Evolutionary conservation across 2,329 filamentous ascomycete genomes (phyloP).

Genomic region (Penicillium psychrosexuale): DNA sequence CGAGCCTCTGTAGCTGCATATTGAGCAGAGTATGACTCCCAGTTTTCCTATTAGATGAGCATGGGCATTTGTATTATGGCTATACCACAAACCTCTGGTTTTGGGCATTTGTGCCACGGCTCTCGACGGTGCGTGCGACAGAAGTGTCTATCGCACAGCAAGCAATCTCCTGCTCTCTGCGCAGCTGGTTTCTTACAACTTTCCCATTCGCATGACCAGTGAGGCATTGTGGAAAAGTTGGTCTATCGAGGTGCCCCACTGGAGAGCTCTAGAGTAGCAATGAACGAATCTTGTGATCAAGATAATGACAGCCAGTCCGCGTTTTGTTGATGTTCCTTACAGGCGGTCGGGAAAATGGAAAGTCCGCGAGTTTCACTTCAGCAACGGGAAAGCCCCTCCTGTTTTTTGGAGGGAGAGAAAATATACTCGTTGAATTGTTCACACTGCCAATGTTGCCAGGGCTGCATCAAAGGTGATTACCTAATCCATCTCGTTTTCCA

Average conservation of each 20-base stretch:
- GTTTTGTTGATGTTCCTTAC: background rate
- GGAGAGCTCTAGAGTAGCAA: background rate
- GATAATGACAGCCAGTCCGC: background rate
- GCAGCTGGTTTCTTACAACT: conserved; percentile 1
- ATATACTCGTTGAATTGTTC: too few relatives aligned
- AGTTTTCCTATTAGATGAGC: background rate
- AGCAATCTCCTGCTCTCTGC: conserved; percentile 3
- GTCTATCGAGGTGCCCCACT: background rate
- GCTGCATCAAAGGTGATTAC: too few relatives aligned
- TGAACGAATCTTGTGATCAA: background rate
- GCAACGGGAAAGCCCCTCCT: too few relatives aligned
- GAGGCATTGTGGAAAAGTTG: background rate
- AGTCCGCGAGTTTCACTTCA: too few relatives aligned
- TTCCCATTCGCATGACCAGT: background rate
- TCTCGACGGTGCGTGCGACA: conserved; percentile 3
- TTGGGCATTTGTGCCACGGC: background rate
- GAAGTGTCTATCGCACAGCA: conserved; percentile 4
- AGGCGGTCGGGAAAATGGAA: too few relatives aligned
- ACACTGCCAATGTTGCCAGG: too few relatives aligned
- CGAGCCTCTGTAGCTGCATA: conserved; percentile 1
- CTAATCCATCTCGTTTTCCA: too few relatives aligned
- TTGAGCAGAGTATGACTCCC: conserved; percentile 6
- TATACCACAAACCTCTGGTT: background rate
- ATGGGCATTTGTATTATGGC: background rate
- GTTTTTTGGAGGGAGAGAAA: too few relatives aligned